phyloP scores from a whole-genome alignment of 208 protist species.

The Trypanosoma caninum region DNA sequence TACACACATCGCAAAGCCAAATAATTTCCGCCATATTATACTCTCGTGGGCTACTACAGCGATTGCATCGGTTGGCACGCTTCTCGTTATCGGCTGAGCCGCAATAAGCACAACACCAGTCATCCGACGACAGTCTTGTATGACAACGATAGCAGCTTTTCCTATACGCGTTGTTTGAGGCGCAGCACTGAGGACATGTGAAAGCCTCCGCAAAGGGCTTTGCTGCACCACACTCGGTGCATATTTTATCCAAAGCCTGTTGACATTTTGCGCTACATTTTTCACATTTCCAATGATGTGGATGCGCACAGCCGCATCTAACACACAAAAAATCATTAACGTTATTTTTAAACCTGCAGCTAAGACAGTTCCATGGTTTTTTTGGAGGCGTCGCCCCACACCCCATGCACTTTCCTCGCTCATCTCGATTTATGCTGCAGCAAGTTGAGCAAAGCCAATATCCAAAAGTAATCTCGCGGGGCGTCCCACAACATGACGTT shows the following conservation, averaged over 20 bases:
- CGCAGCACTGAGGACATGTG: slow-evolving; percentile 50
- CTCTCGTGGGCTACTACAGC: slow-evolving; percentile 34
- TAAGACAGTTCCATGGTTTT: slow-evolving; percentile 46
- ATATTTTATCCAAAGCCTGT: slow-evolving; percentile 5
- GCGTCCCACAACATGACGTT: slow-evolving; percentile 49
- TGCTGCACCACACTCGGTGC: slow-evolving; percentile 24
- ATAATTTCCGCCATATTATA: slow-evolving; percentile 50
- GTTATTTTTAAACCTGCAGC: slow-evolving; percentile 42
- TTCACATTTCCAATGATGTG: slow-evolving; percentile 35
- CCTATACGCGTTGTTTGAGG: slow-evolving; percentile 41
- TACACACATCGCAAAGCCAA: slow-evolving; percentile 84
- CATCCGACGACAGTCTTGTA: slow-evolving; percentile 35
- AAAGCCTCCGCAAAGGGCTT: slow-evolving; percentile 10
- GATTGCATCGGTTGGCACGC: slow-evolving; percentile 29
- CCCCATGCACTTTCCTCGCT: slow-evolving; percentile 54
- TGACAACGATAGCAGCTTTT: slow-evolving; percentile 68
- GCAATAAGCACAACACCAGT: slow-evolving; percentile 57
- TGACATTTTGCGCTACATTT: slow-evolving; percentile 15
- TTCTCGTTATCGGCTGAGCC: slow-evolving; percentile 26
- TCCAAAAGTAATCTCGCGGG: slow-evolving; percentile 50
- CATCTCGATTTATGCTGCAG: slow-evolving; percentile 63
- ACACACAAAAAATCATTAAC: slow-evolving; percentile 30
- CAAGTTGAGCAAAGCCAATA: slow-evolving; percentile 79
- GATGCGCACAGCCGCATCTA: slow-evolving; percentile 39
- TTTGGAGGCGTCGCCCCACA: slow-evolving; percentile 36